phyloP scores from a whole-genome alignment of 2,329 filamentous ascomycete genomes.

The Colletotrichum lindemuthianum region DNA sequence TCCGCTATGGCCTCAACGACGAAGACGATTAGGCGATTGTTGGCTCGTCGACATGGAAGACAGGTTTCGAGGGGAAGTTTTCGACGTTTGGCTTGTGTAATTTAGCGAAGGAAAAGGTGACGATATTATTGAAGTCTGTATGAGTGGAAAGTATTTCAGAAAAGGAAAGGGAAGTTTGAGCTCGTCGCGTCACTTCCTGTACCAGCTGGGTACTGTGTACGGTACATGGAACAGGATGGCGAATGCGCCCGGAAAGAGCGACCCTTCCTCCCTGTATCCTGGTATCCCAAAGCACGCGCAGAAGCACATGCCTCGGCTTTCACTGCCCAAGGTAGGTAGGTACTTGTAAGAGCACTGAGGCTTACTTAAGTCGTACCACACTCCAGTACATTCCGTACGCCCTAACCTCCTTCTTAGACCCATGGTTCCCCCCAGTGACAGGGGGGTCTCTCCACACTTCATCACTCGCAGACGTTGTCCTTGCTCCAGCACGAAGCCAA shows the following conservation, averaged over 20 bases:
- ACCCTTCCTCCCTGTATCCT: not conserved
- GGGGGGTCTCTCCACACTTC: slow-evolving; percentile 32
- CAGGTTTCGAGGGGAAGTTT: not conserved
- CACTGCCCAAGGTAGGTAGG: not conserved
- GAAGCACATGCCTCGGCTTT: slow-evolving; percentile 36
- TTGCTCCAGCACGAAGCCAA: too few species aligned
- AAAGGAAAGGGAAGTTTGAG: not conserved
- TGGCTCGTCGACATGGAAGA: not conserved
- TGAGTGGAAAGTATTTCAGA: not conserved
- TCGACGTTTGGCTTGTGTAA: not conserved
- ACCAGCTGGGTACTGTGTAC: too few species aligned
- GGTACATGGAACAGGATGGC: too few species aligned
- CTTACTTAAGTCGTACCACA: too few species aligned
- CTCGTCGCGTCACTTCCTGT: not conserved
- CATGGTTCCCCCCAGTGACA: slow-evolving; percentile 1
- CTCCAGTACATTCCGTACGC: too few species aligned
- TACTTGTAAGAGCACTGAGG: too few species aligned
- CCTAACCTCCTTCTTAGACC: too few species aligned
- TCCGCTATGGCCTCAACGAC: slow-evolving; percentile 18
- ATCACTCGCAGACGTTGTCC: not conserved
- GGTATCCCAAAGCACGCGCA: not conserved
- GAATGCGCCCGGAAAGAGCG: too few species aligned
- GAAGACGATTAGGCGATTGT: not conserved
- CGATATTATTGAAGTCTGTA: too few species aligned
- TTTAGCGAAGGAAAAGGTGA: not conserved